Percentiles rank a stretch among this genome's conserved stretches.
Conservation (phyloP, 352 stramenopile species). For the Globisporangium spinosum region DNA sequence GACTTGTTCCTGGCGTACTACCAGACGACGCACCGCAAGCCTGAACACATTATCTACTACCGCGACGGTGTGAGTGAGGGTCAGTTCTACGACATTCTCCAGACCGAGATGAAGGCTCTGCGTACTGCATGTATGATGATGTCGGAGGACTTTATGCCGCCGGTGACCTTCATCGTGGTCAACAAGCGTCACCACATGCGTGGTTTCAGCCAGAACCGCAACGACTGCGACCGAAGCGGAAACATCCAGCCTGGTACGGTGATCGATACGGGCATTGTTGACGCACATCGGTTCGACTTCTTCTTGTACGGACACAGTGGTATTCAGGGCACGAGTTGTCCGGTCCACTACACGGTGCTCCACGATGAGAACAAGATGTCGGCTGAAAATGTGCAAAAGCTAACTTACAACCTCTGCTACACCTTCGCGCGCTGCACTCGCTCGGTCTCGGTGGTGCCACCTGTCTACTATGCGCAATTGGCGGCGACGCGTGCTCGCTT, state of each 20-base stretch:
- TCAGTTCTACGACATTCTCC: background rate
- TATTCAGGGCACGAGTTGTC: background rate
- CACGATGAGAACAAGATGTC: slow-evolving; percentile 1
- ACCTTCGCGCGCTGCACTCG: background rate
- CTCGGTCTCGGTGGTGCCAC: background rate
- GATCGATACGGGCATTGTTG: background rate
- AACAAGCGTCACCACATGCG: background rate
- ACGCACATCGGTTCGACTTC: background rate
- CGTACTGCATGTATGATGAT: background rate
- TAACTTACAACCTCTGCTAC: slow-evolving; percentile 1
- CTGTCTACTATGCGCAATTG: background rate
- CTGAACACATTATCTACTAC: slow-evolving; percentile 1
- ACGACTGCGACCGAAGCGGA: background rate
- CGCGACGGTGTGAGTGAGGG: background rate
- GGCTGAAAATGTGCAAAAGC: background rate
- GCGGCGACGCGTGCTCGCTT: background rate
- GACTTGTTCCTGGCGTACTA: background rate
- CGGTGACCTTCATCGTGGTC: background rate
- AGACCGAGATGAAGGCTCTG: background rate
- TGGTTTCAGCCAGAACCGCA: background rate
- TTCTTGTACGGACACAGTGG: background rate
- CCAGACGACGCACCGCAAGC: background rate
- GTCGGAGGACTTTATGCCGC: background rate
- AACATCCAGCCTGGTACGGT: background rate
- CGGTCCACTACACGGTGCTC: background rate